These are phyloP conservation scores for Kwoniella mangroviensis DNA, from an alignment of 768 basidiomycete species.

Conservation along the genomic window DNA sequence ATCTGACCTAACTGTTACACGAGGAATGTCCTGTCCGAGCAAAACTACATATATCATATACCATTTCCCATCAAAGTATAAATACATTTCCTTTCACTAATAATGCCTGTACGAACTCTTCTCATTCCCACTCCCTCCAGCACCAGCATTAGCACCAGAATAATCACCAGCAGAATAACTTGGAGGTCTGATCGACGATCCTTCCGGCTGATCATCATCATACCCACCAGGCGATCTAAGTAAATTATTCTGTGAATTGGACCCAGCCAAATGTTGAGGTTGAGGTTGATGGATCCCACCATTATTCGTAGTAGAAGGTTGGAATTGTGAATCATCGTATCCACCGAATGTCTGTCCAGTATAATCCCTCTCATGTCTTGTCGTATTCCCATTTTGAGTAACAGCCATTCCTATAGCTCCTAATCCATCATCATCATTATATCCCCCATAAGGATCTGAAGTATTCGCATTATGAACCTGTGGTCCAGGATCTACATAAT, in stretches of 20 bases:
- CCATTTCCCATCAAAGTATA: too few relatives aligned
- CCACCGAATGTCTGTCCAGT: slow-evolving; percentile 34
- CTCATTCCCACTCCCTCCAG: slow-evolving; percentile 4
- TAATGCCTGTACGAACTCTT: slow-evolving; percentile 23
- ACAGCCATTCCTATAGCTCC: slow-evolving; percentile 43
- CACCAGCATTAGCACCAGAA: not conserved
- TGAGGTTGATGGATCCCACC: slow-evolving; percentile 19
- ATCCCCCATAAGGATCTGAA: slow-evolving; percentile 41
- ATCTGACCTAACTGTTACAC: not conserved
- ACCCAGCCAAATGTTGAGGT: slow-evolving; percentile 35
- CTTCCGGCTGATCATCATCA: not conserved
- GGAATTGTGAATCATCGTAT: slow-evolving; percentile 23
- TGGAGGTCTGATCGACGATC: slow-evolving; percentile 15
- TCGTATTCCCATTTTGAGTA: slow-evolving; percentile 10
- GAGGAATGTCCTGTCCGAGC: not conserved
- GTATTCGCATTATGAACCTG: slow-evolving; percentile 8
- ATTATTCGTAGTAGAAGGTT: slow-evolving; percentile 1
- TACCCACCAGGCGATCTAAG: slow-evolving; percentile 26
- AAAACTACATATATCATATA: not conserved
- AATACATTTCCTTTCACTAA: not conserved
- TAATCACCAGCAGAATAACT: slow-evolving; percentile 29
- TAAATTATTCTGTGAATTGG: slow-evolving; percentile 15
- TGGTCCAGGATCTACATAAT: slow-evolving; percentile 31
- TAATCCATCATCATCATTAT: slow-evolving; percentile 46
- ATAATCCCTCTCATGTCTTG: slow-evolving; percentile 35